Evolutionary conservation across 345 rosid species (phyloP).

Genomic region (Leavenworthia alabamica): DNA sequence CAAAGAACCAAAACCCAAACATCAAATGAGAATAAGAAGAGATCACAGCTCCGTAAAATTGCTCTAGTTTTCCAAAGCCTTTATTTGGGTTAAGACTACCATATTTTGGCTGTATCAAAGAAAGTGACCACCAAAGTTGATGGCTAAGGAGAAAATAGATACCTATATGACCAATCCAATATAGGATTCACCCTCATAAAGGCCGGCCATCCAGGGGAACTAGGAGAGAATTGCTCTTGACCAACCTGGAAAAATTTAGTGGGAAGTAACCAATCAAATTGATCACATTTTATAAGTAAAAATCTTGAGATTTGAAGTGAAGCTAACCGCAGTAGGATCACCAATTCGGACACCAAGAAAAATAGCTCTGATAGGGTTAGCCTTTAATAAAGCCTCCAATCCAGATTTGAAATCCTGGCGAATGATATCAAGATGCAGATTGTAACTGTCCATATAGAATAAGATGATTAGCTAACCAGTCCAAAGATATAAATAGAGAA

Average conservation of each 20-base stretch:
- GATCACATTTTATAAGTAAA: background rate
- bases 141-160: constrained; percentile 4
- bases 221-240: constrained; percentile 97
- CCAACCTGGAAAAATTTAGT: constrained; percentile 52
- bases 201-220: constrained; percentile 99
- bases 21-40: background rate
- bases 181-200: constrained; percentile 99
- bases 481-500: too few relatives aligned
- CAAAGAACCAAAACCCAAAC: background rate
- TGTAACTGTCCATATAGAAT: constrained; percentile 51
- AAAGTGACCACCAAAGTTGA: constrained; percentile 10
- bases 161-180: constrained; percentile 99
- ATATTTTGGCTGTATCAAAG: too few relatives aligned
- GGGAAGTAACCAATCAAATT: background rate
- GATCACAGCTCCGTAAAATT: background rate
- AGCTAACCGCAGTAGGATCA: constrained; percentile 97
- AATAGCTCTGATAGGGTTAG: constrained; percentile 85
- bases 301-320: constrained; percentile 12
- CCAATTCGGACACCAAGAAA: constrained; percentile 98
- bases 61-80: too few relatives aligned
- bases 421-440: constrained; percentile 71
- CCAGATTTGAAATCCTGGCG: constrained; percentile 91
- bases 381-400: constrained; percentile 75
- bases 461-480: constrained; percentile 17
- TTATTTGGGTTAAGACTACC: too few relatives aligned